Base-by-base conservation (phyloP, 768 basidiomycete genomes). In the Tricholoma saponaceum region DNA sequence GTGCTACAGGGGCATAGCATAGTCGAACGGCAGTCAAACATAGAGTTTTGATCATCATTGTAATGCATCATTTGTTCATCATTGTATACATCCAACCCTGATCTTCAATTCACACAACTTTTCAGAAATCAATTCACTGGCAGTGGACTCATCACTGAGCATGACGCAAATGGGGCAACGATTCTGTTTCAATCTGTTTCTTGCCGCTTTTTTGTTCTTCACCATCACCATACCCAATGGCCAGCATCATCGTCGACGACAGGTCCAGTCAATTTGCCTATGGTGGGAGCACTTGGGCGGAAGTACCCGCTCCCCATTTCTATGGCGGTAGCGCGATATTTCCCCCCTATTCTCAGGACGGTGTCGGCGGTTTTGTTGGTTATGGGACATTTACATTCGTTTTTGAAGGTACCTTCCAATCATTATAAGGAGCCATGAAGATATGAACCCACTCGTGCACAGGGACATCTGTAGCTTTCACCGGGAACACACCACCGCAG, bases 391-490 rank as follows among this genome's bases (percentile, higher is more conserved):
- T 58, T 3, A 54, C 16, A 13, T 18, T 61, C 16, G 10, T 22
- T 8, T 62, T 62, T 39, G 7, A 56, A 41, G 60, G 60, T 59
- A 35, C 30, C 1, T 32, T 30, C n/a, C 12, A 4, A n/a, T 18
- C 47, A 1, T 6, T 6, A 47, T 23, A 10, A 14, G 0, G 30
- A 32, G 30, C 30, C 2, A 10, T 10, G 12, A 23, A 18, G 26
- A 26, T 3, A 4, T 1, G 39, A 39, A 13, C 10, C 13, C 4
- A 5, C 10, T 30, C 30, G 4, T 58, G 43, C 13, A 12, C 51
- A 63, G 62, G 62, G 2, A 63, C 62, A 18, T 51, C 52, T 9
- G 60, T 63, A 7, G 44, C 62, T 12, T 58, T 63, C 10, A 22
- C 55, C 51, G 62, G 62, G 6, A 60, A 60, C 28, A 58, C 59